Evolutionary conservation across 306 rosid species (phyloP), one percentile per base, ranked within the genome.

Genomic region (Ochetophila trinervis): DNA sequence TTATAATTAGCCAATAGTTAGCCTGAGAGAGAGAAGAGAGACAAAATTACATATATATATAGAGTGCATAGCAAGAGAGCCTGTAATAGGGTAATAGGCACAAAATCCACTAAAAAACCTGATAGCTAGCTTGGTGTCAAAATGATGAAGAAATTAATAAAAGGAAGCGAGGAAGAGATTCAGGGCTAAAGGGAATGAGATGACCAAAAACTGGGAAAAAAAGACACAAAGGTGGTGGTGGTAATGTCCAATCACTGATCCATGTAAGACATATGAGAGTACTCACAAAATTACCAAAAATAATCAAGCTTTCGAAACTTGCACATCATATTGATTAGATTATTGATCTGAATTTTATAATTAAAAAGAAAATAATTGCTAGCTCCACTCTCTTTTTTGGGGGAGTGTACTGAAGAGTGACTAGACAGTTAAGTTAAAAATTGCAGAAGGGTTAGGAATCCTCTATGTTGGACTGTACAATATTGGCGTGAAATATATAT

Each of bases 241-340:
- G 32, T 27, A 2, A 27, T 23, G 78, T 74, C 79, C 53, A 68
- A 50, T 47, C 61, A 61, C 74, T 73, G 60, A 36, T 57, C 71
- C 66, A 52, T 52, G 68, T 62, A 47, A 35, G 61, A 35, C 27
- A 27, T n/a, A 48, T 44, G 56, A 21, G 20, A 66, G 13, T 8
- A 19, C 14, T 50, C 8, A 8, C 6, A 40, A 11, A 22, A 24
- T 52, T 52, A 37, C 73, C 34, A 60, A 50, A 61, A 60, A 53
- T 59, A 67, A 19, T 10, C 21, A 35, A 22, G 5, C 6, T 72
- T 32, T 22, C n/a, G 42, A 61, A 55, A 8, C 11, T 6, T 40
- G 45, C 45, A 6, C 14, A 56, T 64, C 57, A 40, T n/a, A 21
- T 56, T 63, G 53, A 72, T 56, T 36, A 63, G 77, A 53, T 37